Evolutionary conservation across 2,329 filamentous ascomycete genomes (phyloP), one percentile per base, ranked within the genome.

Genomic region (Shiraia bambusicola): DNA sequence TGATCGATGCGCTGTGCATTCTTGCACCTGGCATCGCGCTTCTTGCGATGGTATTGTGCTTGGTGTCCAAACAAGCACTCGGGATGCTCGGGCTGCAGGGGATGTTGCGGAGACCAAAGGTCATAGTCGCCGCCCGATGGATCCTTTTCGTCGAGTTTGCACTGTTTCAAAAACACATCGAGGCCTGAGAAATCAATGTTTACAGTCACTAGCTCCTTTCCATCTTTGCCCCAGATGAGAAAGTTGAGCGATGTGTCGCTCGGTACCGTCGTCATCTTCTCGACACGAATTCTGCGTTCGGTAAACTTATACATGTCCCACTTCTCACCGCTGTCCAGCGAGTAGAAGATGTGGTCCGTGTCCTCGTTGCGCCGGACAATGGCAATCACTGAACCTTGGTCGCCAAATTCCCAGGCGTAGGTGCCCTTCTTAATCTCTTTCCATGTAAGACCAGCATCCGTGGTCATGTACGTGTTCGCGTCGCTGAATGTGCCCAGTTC

Each of bases 341-440:
- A 86, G 71, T 93, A 96, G 43, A 81, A 82, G 37, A 91, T 72
- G 1, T 76, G 71, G 50, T 86, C 85, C 4, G 86, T 89, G 37
- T 81, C 76, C 37, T 78, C 78, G 11, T 79, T 76, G 42, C 89
- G 82, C 60, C 86, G 81, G 15, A 92, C 90, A 34, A 98, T 84
- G 29, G 95, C 88, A 48, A 97, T 82, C 57, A 97, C 86, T 5
- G 89, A 93, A 19, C 93, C 93, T 66, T 95, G 89, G 58, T 98
- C 94, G 44, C 93, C 94, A 65, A 89, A 95, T 61, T 95, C 88
- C 89, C 90, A 98, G 60, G 87, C 86, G 76, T 90, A 95, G 26
- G 79, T 80, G 5, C 93, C 94, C 69, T 94, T 91, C 71, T 87
- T 92, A 47, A 92, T 83, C 44, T 84, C 81, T 51, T 78, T 83